These are phyloP conservation scores for Hyphodiscus hymeniophilus DNA, from an alignment of 495 filamentous ascomycete genomes.

Conservation along the genomic window DNA sequence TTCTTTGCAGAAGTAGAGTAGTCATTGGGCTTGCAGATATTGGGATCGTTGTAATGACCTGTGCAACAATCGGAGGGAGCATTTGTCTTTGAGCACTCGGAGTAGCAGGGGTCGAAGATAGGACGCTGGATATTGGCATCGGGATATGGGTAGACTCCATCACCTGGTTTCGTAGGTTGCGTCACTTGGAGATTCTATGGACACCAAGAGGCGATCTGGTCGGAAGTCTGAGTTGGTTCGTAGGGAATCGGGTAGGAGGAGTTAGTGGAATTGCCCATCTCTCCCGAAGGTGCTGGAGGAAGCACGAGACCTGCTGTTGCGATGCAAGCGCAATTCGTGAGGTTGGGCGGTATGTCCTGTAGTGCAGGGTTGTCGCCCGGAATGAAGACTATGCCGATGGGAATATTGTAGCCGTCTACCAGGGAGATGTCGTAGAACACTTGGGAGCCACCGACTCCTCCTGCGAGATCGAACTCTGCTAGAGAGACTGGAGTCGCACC, in stretches of 20 bases:
- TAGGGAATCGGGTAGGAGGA: slow-evolving; percentile 54
- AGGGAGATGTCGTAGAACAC: slow-evolving; percentile 79
- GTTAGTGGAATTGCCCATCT: slow-evolving; percentile 39
- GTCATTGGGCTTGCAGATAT: slow-evolving; percentile 47
- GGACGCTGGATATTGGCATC: slow-evolving; percentile 59
- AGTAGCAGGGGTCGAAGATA: slow-evolving; percentile 62
- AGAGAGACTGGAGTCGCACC: slow-evolving; percentile 61
- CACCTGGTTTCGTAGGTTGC: slow-evolving; percentile 51
- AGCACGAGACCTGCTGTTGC: slow-evolving; percentile 46
- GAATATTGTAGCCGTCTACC: slow-evolving; percentile 79
- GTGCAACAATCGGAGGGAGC: slow-evolving; percentile 59
- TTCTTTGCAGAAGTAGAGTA: slow-evolving; percentile 59
- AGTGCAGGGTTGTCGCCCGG: slow-evolving; percentile 43
- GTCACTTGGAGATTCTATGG: slow-evolving; percentile 64
- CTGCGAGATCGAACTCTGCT: slow-evolving; percentile 65
- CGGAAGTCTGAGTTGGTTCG: slow-evolving; percentile 41
- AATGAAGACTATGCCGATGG: slow-evolving; percentile 56
- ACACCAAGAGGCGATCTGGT: slow-evolving; percentile 56
- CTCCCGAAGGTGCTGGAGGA: slow-evolving; percentile 25
- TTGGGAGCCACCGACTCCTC: slow-evolving; percentile 45
- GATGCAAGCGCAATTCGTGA: slow-evolving; percentile 67
- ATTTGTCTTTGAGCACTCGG: slow-evolving; percentile 56
- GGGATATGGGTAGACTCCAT: slow-evolving; percentile 69
- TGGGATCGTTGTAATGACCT: slow-evolving; percentile 47
- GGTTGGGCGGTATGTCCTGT: slow-evolving; percentile 55